A percentile compares a stretch with the other conserved stretches of the same genome.
These are phyloP conservation scores for Plicaturopsis crispa DNA, from an alignment of 768 basidiomycete species.

Conservation along the genomic window DNA sequence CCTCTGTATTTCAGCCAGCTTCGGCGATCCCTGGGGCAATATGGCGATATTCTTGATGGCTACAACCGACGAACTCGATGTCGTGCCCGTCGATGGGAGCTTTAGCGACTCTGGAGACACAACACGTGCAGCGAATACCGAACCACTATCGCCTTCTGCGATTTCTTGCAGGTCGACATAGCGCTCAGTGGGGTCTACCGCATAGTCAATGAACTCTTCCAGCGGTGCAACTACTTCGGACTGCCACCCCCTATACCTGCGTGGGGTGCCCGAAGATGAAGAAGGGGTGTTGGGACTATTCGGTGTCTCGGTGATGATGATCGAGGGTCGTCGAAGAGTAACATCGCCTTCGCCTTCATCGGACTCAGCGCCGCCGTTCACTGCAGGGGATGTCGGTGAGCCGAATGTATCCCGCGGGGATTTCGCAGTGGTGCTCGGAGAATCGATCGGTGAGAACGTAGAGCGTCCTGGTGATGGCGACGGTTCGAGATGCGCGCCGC, in stretches of 20 bases:
- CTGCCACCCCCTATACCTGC: conserved; percentile 57
- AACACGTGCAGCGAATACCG: conserved; percentile 44
- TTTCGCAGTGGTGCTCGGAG: too few relatives aligned
- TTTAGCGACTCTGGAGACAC: conserved; percentile 23
- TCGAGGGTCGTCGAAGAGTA: neutral
- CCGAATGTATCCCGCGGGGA: neutral
- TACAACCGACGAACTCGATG: conserved; percentile 40
- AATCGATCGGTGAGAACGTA: too few relatives aligned
- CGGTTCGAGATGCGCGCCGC: too few relatives aligned
- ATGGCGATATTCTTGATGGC: conserved; percentile 74
- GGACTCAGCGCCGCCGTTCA: neutral
- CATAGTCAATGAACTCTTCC: conserved; percentile 56
- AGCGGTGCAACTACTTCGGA: conserved; percentile 51
- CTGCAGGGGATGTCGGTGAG: too few relatives aligned
- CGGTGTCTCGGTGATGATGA: neutral
- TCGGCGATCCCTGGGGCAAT: conserved; percentile 46
- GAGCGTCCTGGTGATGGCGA: too few relatives aligned
- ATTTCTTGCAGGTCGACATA: conserved; percentile 71
- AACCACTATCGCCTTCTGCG: conserved; percentile 78
- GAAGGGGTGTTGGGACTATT: conserved; percentile 25
- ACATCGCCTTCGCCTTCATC: neutral
- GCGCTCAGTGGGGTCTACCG: conserved; percentile 51
- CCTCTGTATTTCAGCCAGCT: conserved; percentile 52
- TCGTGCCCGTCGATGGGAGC: conserved; percentile 31
- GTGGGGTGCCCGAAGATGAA: too few relatives aligned